Evolutionary conservation across 1,284 basidiomycete species (phyloP).

Genomic region (Rhodotorula sp.): DNA sequence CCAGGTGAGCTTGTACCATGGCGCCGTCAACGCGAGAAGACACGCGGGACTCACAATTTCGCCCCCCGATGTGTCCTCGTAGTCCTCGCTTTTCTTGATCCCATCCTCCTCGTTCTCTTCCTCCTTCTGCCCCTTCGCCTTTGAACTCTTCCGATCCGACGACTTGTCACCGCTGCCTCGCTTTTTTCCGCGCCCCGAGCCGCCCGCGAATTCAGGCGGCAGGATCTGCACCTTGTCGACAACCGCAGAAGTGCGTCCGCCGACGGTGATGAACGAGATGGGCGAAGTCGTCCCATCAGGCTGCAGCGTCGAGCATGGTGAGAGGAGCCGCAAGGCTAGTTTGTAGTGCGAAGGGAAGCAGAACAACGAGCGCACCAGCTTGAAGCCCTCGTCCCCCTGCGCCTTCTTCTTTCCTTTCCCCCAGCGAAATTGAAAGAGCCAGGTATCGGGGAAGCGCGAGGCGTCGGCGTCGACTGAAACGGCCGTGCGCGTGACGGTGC

Average conservation of each 20-base stretch:
- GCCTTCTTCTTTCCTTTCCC: conserved; percentile 67
- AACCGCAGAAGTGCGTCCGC: conserved; percentile 75
- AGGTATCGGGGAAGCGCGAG: conserved; percentile 66
- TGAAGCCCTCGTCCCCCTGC: conserved; percentile 47
- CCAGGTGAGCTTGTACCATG: not conserved
- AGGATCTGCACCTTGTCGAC: conserved; percentile 67
- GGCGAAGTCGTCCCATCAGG: conserved; percentile 69
- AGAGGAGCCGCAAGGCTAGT: not conserved
- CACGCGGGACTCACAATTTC: not conserved
- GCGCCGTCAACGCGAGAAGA: too few species aligned
- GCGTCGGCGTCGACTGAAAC: conserved; percentile 74
- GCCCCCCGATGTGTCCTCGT: conserved; percentile 48
- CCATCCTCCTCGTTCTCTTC: conserved; percentile 51
- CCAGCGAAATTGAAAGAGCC: conserved; percentile 72
- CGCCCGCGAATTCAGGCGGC: conserved; percentile 47
- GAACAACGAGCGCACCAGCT: conserved; percentile 56
- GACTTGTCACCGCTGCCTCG: conserved; percentile 44
- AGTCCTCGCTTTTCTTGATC: conserved; percentile 47
- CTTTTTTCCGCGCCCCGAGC: conserved; percentile 55
- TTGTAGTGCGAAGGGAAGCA: not conserved
- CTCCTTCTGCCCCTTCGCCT: conserved; percentile 55
- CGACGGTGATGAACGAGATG: conserved; percentile 75
- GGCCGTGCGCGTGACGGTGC: conserved; percentile 64
- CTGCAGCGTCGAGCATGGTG: conserved; percentile 50
- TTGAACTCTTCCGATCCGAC: conserved; percentile 47